Evolutionary conservation across 2,329 filamentous ascomycete species (phyloP).

Genomic region (Falciphora oryzae): DNA sequence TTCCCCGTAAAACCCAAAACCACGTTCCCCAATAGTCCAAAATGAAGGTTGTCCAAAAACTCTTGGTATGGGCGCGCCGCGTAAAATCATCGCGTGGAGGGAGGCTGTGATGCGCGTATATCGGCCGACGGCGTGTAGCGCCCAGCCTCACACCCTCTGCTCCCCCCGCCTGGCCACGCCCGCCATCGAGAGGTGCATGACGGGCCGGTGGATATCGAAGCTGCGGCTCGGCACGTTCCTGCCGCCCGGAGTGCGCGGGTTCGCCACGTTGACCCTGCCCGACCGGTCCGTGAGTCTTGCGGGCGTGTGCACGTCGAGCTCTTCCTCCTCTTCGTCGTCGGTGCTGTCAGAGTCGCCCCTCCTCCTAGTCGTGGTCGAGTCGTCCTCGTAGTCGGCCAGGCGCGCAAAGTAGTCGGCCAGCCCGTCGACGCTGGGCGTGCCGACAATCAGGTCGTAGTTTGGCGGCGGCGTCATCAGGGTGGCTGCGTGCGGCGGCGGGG

Average conservation of each 20-base stretch:
- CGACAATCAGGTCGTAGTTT: constrained; percentile 74
- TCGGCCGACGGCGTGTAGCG: no score
- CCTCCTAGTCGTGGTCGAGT: not conserved
- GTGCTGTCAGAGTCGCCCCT: constrained; percentile 13
- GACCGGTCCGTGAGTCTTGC: constrained; percentile 42
- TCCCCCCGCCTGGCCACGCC: constrained; percentile 20
- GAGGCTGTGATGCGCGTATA: no score
- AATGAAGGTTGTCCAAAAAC: no score
- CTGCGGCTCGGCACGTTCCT: constrained; percentile 50
- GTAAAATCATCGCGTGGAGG: no score
- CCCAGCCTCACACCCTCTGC: not conserved
- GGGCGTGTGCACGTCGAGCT: constrained; percentile 25
- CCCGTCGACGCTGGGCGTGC: constrained; percentile 58
- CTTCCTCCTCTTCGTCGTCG: constrained; percentile 35
- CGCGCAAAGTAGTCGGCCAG: constrained; percentile 85
- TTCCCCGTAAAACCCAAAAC: no score
- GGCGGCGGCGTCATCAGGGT: constrained; percentile 71
- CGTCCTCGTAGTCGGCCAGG: constrained; percentile 62
- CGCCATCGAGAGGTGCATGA: constrained; percentile 28
- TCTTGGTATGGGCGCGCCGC: no score
- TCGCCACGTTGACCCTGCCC: constrained; percentile 52
- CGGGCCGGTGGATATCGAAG: constrained; percentile 46
- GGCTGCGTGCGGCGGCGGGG: constrained; percentile 52
- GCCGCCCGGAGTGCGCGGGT: constrained; percentile 49
- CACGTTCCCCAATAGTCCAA: no score